Conservation (phyloP, 148 eudicot genomes). For the Vaccinium corymbosum region DNA sequence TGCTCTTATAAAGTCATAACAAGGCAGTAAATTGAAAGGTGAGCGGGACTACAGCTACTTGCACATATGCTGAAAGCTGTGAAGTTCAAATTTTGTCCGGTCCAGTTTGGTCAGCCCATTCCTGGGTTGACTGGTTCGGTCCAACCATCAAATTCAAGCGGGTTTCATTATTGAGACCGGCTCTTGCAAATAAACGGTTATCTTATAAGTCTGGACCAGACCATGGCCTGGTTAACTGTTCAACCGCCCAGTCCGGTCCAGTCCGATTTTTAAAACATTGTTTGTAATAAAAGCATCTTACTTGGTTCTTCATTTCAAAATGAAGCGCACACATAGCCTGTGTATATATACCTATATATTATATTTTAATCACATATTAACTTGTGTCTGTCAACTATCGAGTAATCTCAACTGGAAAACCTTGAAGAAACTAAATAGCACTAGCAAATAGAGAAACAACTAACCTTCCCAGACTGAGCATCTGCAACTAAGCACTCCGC, state of each 20-base stretch:
- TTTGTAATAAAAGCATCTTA: background rate
- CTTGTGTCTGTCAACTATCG: background rate
- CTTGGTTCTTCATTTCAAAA: background rate
- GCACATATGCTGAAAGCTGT: too few relatives aligned
- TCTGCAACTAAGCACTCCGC: slow-evolving; percentile 77
- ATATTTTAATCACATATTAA: background rate
- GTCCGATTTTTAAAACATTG: too few relatives aligned
- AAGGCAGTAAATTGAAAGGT: too few relatives aligned
- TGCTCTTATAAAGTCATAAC: too few relatives aligned
- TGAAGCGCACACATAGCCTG: background rate
- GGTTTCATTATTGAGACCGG: background rate
- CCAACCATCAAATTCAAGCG: background rate
- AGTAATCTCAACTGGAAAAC: background rate
- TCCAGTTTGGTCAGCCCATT: background rate
- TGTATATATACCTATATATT: background rate
- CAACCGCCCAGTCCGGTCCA: too few relatives aligned
- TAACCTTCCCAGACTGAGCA: slow-evolving; percentile 75
- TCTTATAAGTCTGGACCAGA: background rate
- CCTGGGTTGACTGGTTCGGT: background rate
- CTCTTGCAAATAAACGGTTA: too few relatives aligned
- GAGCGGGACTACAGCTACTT: too few relatives aligned
- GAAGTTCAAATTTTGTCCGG: background rate
- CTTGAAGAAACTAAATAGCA: background rate
- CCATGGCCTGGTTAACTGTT: background rate
- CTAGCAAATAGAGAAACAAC: background rate